A percentile compares a stretch with the other conserved stretches of the same genome.
Conservation (phyloP, 805 yeast species). For the Teunomyces funiuensis region DNA sequence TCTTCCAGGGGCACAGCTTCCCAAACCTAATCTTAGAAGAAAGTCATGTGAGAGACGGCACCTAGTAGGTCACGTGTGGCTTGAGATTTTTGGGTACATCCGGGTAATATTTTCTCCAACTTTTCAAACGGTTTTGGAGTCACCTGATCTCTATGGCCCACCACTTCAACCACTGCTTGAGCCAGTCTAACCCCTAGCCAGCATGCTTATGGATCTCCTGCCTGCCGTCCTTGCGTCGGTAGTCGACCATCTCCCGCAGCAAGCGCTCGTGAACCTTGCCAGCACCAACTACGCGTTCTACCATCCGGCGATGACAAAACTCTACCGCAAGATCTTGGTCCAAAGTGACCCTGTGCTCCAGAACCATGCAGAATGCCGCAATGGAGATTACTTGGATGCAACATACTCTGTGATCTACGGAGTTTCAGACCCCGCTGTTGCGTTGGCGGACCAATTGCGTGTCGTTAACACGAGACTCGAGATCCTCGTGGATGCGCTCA, state of each 20-base stretch:
- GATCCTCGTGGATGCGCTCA: constrained; percentile 37
- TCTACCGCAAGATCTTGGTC: constrained; percentile 27
- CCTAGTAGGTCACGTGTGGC: too few species aligned
- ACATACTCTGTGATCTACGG: constrained; percentile 27
- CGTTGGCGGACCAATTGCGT: constrained; percentile 20
- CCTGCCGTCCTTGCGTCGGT: constrained; percentile 8
- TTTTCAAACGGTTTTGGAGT: too few species aligned
- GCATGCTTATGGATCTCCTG: constrained; percentile 11
- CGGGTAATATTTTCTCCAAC: too few species aligned
- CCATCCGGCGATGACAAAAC: constrained; percentile 28
- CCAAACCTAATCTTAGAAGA: too few species aligned
- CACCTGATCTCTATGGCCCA: too few species aligned
- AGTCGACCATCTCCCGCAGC: constrained; percentile 26
- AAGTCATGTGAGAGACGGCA: too few species aligned
- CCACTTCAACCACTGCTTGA: too few species aligned
- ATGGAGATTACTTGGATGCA: constrained; percentile 22
- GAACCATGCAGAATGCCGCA: constrained; percentile 10
- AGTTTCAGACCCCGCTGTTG: constrained; percentile 13
- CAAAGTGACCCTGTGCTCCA: constrained; percentile 17
- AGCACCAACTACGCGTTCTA: constrained; percentile 36
- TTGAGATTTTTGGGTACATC: too few species aligned
- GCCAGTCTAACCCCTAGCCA: too few species aligned
- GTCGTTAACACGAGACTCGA: constrained; percentile 39
- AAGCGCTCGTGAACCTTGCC: constrained; percentile 30
- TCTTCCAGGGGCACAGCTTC: too few species aligned